A percentile compares a stretch with the other conserved stretches of the same genome.
Conservation (phyloP, 2,329 filamentous ascomycete species). For the Drechslera avenae region DNA sequence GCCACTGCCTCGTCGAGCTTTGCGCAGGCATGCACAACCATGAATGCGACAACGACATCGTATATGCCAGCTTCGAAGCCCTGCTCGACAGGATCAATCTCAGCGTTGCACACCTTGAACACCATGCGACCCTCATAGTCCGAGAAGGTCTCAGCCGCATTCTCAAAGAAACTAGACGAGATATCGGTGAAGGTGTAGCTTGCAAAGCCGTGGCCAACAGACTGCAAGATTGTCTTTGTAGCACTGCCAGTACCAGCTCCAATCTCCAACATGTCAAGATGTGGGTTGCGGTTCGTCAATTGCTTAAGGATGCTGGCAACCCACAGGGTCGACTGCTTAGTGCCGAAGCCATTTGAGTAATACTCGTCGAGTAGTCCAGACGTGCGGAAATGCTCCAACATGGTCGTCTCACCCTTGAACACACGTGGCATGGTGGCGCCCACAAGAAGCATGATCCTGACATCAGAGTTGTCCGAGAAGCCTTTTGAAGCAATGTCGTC, state of each 20-base stretch:
- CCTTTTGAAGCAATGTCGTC: not conserved
- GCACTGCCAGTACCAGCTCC: constrained; percentile 4
- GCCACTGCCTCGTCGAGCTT: constrained; percentile 14
- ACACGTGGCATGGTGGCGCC: not conserved
- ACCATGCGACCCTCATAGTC: not conserved
- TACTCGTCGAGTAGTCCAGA: not conserved
- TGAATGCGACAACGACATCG: constrained; percentile 26
- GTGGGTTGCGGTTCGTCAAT: not conserved
- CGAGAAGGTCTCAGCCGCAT: not conserved
- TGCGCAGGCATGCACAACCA: constrained; percentile 21
- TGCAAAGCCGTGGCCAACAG: constrained; percentile 1
- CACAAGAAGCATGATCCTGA: not conserved
- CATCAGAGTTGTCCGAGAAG: not conserved
- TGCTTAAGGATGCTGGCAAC: not conserved
- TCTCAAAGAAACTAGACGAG: constrained; percentile 1
- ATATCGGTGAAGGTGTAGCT: constrained; percentile 27
- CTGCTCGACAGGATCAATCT: constrained; percentile 12
- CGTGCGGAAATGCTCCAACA: constrained; percentile 1
- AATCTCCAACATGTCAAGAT: constrained; percentile 1
- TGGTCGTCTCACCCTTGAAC: constrained; percentile 1
- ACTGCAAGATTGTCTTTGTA: constrained; percentile 7
- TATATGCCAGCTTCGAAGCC: constrained; percentile 14
- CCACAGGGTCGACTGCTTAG: not conserved
- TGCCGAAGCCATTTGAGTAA: constrained; percentile 2
- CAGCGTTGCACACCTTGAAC: constrained; percentile 16